Base-by-base conservation (phyloP, 1,284 basidiomycete species). In the Phenoliferia sp. region DNA sequence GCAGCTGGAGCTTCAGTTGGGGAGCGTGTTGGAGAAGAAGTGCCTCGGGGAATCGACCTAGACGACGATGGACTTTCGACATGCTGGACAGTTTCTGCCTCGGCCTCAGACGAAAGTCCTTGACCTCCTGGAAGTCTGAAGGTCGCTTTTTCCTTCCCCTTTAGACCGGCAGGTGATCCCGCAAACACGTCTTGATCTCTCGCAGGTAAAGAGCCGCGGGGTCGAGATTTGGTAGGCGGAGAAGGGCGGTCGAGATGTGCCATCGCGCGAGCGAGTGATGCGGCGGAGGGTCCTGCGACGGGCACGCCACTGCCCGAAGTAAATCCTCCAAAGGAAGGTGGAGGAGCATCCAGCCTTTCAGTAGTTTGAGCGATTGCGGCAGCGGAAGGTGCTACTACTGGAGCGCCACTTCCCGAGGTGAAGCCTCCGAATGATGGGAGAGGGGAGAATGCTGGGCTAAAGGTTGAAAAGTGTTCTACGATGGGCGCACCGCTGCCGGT, bases 121-220 rank as follows among this genome's bases (percentile, higher is more conserved):
- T 9, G 29, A 26, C 48, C 19, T 5, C 55, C 54, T 0, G 59
- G 26, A 3, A 64, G 48, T 12, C 35, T 59, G 9, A 64, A 67
- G 2, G 22, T 29, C n/a, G 34, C 36, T 7, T 15, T 34, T 22
- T 58, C 61, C 22, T 44, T 59, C 29, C 22, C 22, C 2, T 3
- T 17, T 4, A 3, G 7, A 5, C 16, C 57, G 7, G 62, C 54
- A 5, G 66, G 59, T 19, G 62, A 61, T 10, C 16, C 66, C 15
- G 16, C 61, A 22, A 66, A 66, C 19, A 66, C 65, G 35, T 66
- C 65, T 22, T 44, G 31, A 26, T 50, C 58, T n/a, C 56, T 48
- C 39, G 56, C n/a, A 26, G 5, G 9, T 7, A n/a, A 5, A 6
- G 48, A 52, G 48, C 54, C 54, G n/a, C 48, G 31, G 52, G 52